phyloP scores from a whole-genome alignment of 257 asterid genomes.

The Cordia subcordata region DNA sequence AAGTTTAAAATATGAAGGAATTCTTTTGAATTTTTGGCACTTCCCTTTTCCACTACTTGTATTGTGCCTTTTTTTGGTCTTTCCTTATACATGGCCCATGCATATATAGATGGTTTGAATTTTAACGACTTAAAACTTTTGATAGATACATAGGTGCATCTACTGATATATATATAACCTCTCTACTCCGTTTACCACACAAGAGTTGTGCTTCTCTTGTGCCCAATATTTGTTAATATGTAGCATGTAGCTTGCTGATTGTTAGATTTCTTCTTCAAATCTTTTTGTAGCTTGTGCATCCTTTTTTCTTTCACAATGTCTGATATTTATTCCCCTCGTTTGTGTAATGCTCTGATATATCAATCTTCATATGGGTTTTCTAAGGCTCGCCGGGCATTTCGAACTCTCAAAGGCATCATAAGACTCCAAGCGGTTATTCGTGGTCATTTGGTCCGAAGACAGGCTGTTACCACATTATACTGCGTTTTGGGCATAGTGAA shows the following conservation, averaged over 20 bases:
- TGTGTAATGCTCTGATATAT: background rate
- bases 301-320: background rate
- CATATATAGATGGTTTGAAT: too few species aligned
- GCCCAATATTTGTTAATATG: too few species aligned
- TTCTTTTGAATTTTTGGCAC: background rate
- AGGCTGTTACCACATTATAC: constrained; percentile 36
- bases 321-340: background rate
- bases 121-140: too few species aligned
- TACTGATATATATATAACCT: too few species aligned
- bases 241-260: background rate
- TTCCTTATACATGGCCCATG: too few species aligned
- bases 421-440: constrained; percentile 35
- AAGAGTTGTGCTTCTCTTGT: too few species aligned
- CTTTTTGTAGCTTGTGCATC: background rate
- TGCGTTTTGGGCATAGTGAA: constrained; percentile 32
- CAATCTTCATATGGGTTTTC: constrained; percentile 1
- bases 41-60: too few species aligned
- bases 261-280: background rate
- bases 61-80: too few species aligned
- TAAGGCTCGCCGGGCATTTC: constrained; percentile 33
- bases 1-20: background rate
- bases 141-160: too few species aligned
- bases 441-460: constrained; percentile 37
- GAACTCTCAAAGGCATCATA: constrained; percentile 18
- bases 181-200: too few species aligned